Conservation (phyloP, 371 early-diverging fungal genomes). For the Nematocida ausubeli region DNA sequence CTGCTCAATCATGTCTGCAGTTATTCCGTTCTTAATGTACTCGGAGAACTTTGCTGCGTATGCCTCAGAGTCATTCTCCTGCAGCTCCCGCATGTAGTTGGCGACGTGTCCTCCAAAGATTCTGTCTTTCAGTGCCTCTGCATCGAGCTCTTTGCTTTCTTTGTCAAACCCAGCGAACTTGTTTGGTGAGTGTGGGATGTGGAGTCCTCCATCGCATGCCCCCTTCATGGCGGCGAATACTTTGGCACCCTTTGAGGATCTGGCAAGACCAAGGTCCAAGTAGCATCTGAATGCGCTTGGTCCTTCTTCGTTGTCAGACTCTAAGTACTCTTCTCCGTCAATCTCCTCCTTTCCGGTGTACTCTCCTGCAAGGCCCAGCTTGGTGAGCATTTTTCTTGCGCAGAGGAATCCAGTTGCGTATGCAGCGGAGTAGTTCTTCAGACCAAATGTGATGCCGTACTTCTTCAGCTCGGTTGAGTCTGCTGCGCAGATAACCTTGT, state of each 20-base stretch:
- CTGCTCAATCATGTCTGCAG: constrained; percentile 84
- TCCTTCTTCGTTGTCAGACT: constrained; percentile 81
- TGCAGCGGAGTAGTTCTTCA: constrained; percentile 99
- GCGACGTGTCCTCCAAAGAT: constrained; percentile 95
- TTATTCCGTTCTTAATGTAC: constrained; percentile 83
- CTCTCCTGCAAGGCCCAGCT: constrained; percentile 79
- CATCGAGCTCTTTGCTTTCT: constrained; percentile 80
- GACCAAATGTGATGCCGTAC: constrained; percentile 95
- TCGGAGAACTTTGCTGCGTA: constrained; percentile 91
- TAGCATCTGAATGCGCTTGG: constrained; percentile 95
- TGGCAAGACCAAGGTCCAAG: constrained; percentile 95
- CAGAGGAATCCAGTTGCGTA: constrained; percentile 96
- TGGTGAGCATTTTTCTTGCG: constrained; percentile 85
- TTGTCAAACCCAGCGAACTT: constrained; percentile 93
- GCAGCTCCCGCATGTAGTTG: constrained; percentile 91
- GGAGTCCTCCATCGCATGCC: constrained; percentile 97
- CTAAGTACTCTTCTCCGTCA: constrained; percentile 81
- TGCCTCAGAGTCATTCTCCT: constrained; percentile 93
- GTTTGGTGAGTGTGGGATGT: constrained; percentile 90
- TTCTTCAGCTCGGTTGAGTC: constrained; percentile 93
- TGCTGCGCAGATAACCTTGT: constrained; percentile 89
- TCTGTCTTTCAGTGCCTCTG: constrained; percentile 87
- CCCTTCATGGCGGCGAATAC: constrained; percentile 99
- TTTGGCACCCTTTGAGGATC: constrained; percentile 95
- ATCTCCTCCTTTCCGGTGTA: constrained; percentile 80